phyloP scores from a whole-genome alignment of 2,329 filamentous ascomycete genomes.

The Pseudogymnoascus sp. region DNA sequence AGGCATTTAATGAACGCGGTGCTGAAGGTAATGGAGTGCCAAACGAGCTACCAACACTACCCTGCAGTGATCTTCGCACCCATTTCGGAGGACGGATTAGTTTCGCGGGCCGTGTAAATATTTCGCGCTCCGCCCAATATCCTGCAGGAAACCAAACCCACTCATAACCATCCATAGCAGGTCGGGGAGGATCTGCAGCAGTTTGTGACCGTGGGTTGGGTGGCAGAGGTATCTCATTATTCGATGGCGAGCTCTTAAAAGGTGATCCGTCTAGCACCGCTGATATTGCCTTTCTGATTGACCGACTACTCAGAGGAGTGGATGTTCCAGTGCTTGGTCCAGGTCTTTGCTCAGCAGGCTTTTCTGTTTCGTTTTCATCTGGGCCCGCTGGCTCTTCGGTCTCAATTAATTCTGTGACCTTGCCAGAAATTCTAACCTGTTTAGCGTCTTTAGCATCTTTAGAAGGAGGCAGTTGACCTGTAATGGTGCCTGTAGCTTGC shows the following conservation, averaged over 20 bases:
- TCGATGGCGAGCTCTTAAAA: not conserved
- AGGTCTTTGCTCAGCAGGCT: not conserved
- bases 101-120: constrained; percentile 10
- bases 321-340: not conserved
- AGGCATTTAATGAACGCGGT: not conserved
- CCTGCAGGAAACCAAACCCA: constrained; percentile 57
- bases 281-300: not conserved
- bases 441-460: not conserved
- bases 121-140: constrained; percentile 54
- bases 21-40: not conserved
- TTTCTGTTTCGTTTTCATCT: no score
- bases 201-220: not conserved
- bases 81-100: not conserved
- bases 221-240: not conserved
- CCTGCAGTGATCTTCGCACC: not conserved
- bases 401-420: not conserved
- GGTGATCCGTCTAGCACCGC: not conserved
- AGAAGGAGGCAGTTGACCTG: not conserved
- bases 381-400: not conserved
- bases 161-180: constrained; percentile 46
- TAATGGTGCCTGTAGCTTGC: not conserved
- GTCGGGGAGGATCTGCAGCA: constrained; percentile 42
- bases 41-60: not conserved
- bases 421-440: not conserved
- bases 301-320: not conserved